phyloP scores from a whole-genome alignment of 768 basidiomycete genomes.

The Lentinus tigrinus region DNA sequence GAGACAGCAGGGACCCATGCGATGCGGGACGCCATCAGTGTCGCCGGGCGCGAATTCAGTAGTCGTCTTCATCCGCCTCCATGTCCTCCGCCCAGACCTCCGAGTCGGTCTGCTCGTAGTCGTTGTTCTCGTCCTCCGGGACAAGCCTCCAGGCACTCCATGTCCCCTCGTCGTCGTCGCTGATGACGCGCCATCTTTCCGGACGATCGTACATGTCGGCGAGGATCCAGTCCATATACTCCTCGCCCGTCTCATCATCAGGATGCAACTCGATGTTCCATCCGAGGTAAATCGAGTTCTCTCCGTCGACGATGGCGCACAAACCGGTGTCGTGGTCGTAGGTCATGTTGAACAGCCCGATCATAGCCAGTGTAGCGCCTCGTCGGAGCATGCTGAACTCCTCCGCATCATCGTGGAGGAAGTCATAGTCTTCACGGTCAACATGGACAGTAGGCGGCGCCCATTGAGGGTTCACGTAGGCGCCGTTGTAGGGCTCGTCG shows the following conservation, averaged over 20 bases:
- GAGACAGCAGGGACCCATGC: no score
- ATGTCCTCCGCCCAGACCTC: conserved; percentile 35
- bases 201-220: conserved; percentile 40
- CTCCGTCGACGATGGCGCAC: conserved; percentile 38
- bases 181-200: conserved; percentile 43
- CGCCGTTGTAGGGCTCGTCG: conserved; percentile 35
- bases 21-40: no score
- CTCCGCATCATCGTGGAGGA: conserved; percentile 33
- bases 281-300: conserved; percentile 55
- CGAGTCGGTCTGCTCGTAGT: conserved; percentile 39
- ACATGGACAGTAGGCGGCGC: conserved; percentile 49
- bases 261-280: conserved; percentile 60
- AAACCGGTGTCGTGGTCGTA: conserved; percentile 59
- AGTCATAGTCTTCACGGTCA: conserved; percentile 33
- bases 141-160: conserved; percentile 43
- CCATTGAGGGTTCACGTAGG: conserved; percentile 52
- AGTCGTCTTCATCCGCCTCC: conserved; percentile 1
- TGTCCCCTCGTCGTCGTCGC: conserved; percentile 37
- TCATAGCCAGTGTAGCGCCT: conserved; percentile 60
- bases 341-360: conserved; percentile 50
- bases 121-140: conserved; percentile 32
- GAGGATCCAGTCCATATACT: conserved; percentile 40
- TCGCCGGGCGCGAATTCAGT: no score
- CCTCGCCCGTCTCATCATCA: conserved; percentile 40
- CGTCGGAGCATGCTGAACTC: conserved; percentile 50